Base-by-base conservation (phyloP, 768 basidiomycete genomes). In the Amanita molliuscula region DNA sequence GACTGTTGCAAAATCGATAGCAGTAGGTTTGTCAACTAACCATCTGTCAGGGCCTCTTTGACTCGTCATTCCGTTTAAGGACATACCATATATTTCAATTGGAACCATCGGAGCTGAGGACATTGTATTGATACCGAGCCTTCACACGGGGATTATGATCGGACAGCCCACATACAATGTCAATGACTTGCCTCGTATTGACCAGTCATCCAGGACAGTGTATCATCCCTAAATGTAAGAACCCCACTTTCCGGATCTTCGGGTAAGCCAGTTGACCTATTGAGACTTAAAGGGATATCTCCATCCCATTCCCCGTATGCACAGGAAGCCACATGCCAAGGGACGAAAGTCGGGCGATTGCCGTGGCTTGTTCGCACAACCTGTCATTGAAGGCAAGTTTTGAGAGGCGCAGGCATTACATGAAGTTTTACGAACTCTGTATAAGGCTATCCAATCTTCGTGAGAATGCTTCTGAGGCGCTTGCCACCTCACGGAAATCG, bases 91-190 rank as follows among this genome's bases (percentile, higher is more conserved):
- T 26, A 99, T 82, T 61, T 96, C 91, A 51, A 97, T 70, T 7
- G 92, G 90, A 2, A n/a, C 84, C 87, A 44, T 87, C 82, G 47
- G 85, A 60, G 47, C 81, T 79, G 78, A 98, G 85, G 50, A 98
- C 96, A 64, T 93, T 96, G 66, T 99, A 88, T 64, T 94, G 96
- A 62, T 93, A 94, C 3, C 91, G 82, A 52, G 85, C 71, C 86
- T 88, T 16, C 16, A 10, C 18, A 35, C n/a, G 38, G 53, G 13
- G 33, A 28, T n/a, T n/a, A n/a, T n/a, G n/a, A n/a, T n/a, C n/a
- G n/a, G n/a, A n/a, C n/a, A n/a, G n/a, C n/a, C n/a, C n/a, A n/a
- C n/a, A n/a, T n/a, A n/a, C n/a, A n/a, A n/a, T n/a, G n/a, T n/a
- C n/a, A n/a, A n/a, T n/a, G n/a, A n/a, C n/a, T n/a, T n/a, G n/a